Evolutionary conservation across 2,329 filamentous ascomycete species (phyloP), one percentile per base, ranked within the genome.

Genomic region (Penicillium sp.): DNA sequence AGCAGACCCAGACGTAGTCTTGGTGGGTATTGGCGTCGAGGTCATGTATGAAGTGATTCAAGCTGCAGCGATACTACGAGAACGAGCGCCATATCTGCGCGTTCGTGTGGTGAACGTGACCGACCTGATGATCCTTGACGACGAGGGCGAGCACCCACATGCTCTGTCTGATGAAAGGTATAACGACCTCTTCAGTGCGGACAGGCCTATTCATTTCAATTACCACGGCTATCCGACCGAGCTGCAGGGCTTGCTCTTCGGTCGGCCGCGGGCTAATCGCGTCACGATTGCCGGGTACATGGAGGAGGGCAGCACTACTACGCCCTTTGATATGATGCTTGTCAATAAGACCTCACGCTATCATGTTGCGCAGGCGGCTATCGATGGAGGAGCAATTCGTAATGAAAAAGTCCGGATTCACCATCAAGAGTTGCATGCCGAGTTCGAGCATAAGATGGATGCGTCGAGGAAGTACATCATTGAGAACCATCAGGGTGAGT

Each of bases 301-400:
- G 24, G 83, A 87, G 60, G 83, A 87, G 64, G 83, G 82, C 0
- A 81, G 74, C 45, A 86, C 83, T 0, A 87, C 82, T 0, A 86
- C 82, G 2, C 83, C 83, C 1, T 86, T 87, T 57, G 80, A 86
- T 58, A 86, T 86, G 83, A 82, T 86, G 81, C 71, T 86, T 1
- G 65, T 78, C 4, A 87, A 87, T 58, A 58, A 70, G 18, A 80
- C 83, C 1, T 82, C 77, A 15, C 71, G 82, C 37, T 87, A 78
- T 56, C 76, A 86, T 61, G 74, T 86, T 18, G 80, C 79, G 0
- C 72, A 76, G 53, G 67, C 75, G 9, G 83, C 82, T 2, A 58
- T 86, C 42, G 68, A 66, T 38, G 76, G 74, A 1, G 81, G 68
- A 0, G 71, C 75, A 1, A 68, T 66, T 57, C 56, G 64, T 3